phyloP scores from a whole-genome alignment of 2,329 filamentous ascomycete genomes.

The Chrysoporthe puriensis region DNA sequence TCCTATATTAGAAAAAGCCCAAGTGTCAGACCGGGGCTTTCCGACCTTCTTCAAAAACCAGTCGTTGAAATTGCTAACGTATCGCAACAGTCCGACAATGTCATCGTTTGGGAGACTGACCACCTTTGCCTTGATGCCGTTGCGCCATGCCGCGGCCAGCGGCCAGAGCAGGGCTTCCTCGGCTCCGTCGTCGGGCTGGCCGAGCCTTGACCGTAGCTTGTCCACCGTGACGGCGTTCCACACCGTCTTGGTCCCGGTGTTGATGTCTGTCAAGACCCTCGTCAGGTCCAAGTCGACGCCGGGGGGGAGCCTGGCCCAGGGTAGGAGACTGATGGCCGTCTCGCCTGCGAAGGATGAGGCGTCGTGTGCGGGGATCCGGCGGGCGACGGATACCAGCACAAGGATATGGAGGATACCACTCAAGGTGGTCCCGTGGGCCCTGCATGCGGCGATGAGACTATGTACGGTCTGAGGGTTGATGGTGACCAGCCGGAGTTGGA shows the following conservation, averaged over 20 bases:
- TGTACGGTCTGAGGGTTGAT: conserved; percentile 37
- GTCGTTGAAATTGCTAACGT: conserved; percentile 47
- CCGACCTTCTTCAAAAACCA: conserved; percentile 49
- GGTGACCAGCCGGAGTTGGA: conserved; percentile 43
- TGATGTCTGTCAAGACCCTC: conserved; percentile 44
- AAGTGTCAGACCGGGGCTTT: conserved; percentile 45
- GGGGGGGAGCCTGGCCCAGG: conserved; percentile 36
- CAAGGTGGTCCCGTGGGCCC: conserved; percentile 48
- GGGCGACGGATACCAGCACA: conserved; percentile 45
- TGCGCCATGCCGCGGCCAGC: conserved; percentile 42
- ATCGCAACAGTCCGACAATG: conserved; percentile 44
- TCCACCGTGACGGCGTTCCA: conserved; percentile 35
- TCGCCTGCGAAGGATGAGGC: conserved; percentile 41
- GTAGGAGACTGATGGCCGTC: conserved; percentile 52
- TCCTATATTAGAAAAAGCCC: conserved; percentile 59
- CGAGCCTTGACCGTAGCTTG: conserved; percentile 32
- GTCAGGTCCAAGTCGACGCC: conserved; percentile 36
- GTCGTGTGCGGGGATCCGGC: conserved; percentile 39
- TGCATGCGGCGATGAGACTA: conserved; percentile 44
- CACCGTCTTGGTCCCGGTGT: conserved; percentile 41
- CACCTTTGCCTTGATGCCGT: conserved; percentile 39
- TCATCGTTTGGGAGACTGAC: conserved; percentile 48
- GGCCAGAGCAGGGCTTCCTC: conserved; percentile 46
- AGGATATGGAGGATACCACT: conserved; percentile 55
- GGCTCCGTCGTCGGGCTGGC: conserved; percentile 25